Percentiles rank a stretch among this genome's conserved stretches.
phyloP scores from a whole-genome alignment of 2,329 filamentous ascomycete species.

The Microsporum audouinii region DNA sequence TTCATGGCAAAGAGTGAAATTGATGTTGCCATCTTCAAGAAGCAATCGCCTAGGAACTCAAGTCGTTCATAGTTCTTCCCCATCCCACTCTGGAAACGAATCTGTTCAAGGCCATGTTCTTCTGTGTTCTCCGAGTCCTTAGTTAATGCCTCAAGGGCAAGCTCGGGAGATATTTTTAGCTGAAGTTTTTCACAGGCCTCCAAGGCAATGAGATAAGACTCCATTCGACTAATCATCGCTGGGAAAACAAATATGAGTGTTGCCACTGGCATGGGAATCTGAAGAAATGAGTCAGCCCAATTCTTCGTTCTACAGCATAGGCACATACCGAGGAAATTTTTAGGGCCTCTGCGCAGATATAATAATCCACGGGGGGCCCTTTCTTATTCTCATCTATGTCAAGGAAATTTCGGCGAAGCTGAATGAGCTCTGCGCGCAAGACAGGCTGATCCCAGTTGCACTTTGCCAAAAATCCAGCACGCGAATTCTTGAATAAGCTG shows the following conservation, averaged over 20 bases:
- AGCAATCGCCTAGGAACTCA: constrained; percentile 86
- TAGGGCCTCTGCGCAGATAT: constrained; percentile 65
- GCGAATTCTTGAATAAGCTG: constrained; percentile 57
- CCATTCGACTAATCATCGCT: constrained; percentile 71
- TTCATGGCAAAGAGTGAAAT: constrained; percentile 71
- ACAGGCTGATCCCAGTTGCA: constrained; percentile 69
- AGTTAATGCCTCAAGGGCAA: constrained; percentile 81
- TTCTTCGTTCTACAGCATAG: constrained; percentile 13
- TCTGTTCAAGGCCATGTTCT: constrained; percentile 54
- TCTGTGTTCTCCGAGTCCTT: constrained; percentile 82
- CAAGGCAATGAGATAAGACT: constrained; percentile 66
- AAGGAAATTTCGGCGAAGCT: constrained; percentile 71
- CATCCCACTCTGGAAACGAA: constrained; percentile 75
- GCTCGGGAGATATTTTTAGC: constrained; percentile 51
- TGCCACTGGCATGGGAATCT: constrained; percentile 61
- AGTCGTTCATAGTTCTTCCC: constrained; percentile 89
- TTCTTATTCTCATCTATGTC: constrained; percentile 51
- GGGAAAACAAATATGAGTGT: constrained; percentile 66
- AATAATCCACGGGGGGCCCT: constrained; percentile 43
- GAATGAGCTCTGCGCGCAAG: constrained; percentile 59
- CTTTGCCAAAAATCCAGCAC: constrained; percentile 33
- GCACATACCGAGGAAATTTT: constrained; percentile 60
- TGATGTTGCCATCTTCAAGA: constrained; percentile 90
- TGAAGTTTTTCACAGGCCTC: constrained; percentile 60
- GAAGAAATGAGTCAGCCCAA: background rate